Conservation (phyloP, 805 yeast species). For the Candida sanyiensis region DNA sequence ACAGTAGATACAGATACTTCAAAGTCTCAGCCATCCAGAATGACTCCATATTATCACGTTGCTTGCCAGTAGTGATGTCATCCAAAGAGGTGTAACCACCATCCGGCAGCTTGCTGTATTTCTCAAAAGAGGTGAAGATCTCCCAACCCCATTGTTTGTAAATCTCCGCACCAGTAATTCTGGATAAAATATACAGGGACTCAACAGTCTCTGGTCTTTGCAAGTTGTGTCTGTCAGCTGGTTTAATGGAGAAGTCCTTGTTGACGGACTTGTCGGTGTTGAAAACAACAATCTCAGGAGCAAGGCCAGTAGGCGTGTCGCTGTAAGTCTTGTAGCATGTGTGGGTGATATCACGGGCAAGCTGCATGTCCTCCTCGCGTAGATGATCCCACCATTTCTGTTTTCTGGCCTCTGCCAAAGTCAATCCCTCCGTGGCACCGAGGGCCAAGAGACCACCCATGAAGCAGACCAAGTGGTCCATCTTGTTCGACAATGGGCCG, state of each 20-base stretch:
- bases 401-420: conserved; percentile 49
- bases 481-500: conserved; percentile 57
- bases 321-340: conserved; percentile 86
- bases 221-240: conserved; percentile 71
- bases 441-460: conserved; percentile 83
- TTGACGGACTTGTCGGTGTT: conserved; percentile 43
- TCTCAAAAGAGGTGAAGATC: conserved; percentile 65
- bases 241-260: conserved; percentile 63
- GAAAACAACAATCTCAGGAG: conserved; percentile 88
- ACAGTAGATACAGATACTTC: conserved; percentile 74
- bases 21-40: conserved; percentile 94
- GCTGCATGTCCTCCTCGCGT: conserved; percentile 55
- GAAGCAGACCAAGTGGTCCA: conserved; percentile 93
- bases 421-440: conserved; percentile 79
- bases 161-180: conserved; percentile 72
- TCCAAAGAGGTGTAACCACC: conserved; percentile 58
- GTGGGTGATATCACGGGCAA: conserved; percentile 70
- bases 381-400: conserved; percentile 50
- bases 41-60: conserved; percentile 75
- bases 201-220: conserved; percentile 96
- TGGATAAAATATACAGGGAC: conserved; percentile 71
- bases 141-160: conserved; percentile 89
- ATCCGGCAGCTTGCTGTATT: conserved; percentile 46
- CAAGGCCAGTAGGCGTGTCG: conserved; percentile 62
- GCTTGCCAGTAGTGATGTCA: conserved; percentile 49